phyloP scores from a whole-genome alignment of 768 basidiomycete species.

The Rhodosporidiobolus odoratus region DNA sequence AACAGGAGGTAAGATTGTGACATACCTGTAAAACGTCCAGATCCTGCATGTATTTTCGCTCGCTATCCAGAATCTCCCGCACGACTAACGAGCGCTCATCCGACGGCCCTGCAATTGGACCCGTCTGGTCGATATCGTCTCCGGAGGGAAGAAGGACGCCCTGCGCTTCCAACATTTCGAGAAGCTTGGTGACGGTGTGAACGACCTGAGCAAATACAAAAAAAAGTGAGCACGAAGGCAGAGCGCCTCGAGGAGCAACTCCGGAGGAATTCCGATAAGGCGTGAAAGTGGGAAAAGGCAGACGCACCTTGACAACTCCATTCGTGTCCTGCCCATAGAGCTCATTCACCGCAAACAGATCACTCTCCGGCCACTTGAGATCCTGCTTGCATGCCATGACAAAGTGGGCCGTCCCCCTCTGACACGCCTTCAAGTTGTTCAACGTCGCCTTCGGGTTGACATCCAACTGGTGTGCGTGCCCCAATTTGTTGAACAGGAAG shows the following conservation, averaged over 20 bases:
- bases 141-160: constrained; percentile 43
- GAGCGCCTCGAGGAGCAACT: neutral
- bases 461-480: constrained; percentile 50
- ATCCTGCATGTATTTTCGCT: constrained; percentile 96
- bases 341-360: constrained; percentile 77
- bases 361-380: constrained; percentile 46
- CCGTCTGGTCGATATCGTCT: constrained; percentile 16
- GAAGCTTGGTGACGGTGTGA: constrained; percentile 77
- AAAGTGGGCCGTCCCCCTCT: constrained; percentile 84
- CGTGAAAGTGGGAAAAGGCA: constrained; percentile 37
- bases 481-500: constrained; percentile 88
- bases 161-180: constrained; percentile 65
- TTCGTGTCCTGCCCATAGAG: constrained; percentile 82
- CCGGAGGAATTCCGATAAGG: neutral
- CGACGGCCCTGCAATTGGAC: constrained; percentile 18
- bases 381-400: constrained; percentile 72
- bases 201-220: constrained; percentile 60
- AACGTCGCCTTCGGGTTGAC: constrained; percentile 63
- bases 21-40: constrained; percentile 92
- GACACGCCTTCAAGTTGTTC: constrained; percentile 72
- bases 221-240: neutral
- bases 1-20: constrained; percentile 1
- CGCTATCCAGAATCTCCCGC: constrained; percentile 87
- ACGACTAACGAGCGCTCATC: constrained; percentile 48
- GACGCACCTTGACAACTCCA: constrained; percentile 79